Evolutionary conservation across 2,329 filamentous ascomycete genomes (phyloP), one percentile per base, ranked within the genome.

Genomic region (Bipolaris cookei): DNA sequence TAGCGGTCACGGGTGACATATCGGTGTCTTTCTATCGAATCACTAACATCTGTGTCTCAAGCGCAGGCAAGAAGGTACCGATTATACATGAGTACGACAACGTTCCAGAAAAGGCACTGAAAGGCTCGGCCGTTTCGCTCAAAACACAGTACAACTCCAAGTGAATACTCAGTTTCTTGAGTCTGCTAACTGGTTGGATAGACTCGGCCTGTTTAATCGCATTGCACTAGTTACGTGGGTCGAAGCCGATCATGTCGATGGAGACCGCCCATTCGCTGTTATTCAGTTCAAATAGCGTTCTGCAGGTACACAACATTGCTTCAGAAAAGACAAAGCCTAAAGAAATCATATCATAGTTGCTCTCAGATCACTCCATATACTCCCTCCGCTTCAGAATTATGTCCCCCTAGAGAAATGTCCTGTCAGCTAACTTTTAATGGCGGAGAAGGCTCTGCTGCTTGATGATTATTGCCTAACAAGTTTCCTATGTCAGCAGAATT

Each of bases 361-460:
- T 8, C 59, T 77, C 1, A 68, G 74, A 57, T 54, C 63, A 5
- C 63, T 76, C 6, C 37, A 54, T 16, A 63, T 77, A 13, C 62
- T 76, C 20, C 62, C 58, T 7, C 58, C 63, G 6, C 59, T 46
- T 3, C 68, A 66, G 1, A 63, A 56, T 16, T 72, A 69, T 30
- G 6, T 8, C 23, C 6, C 41, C 16, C 6, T 18, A 10, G 20
- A 30, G 25, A 25, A 30, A n/a, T 7, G 23, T 4, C 13, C 13
- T 2, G 10, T 8, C 41, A n/a, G 10, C n/a, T n/a, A 30, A 7
- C 3, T 13, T 10, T 11, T 3, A 14, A 3, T 8, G 5, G 23
- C 7, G 25, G 20, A 18, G 3, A 18, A 11, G 41, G 3, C 14
- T 44, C 41, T 3, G 4, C n/a, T 5, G 14, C 5, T 6, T 23